Evolutionary conservation across 805 yeast genomes (phyloP).

Genomic region (Zygotorulaspora chibaensis): DNA sequence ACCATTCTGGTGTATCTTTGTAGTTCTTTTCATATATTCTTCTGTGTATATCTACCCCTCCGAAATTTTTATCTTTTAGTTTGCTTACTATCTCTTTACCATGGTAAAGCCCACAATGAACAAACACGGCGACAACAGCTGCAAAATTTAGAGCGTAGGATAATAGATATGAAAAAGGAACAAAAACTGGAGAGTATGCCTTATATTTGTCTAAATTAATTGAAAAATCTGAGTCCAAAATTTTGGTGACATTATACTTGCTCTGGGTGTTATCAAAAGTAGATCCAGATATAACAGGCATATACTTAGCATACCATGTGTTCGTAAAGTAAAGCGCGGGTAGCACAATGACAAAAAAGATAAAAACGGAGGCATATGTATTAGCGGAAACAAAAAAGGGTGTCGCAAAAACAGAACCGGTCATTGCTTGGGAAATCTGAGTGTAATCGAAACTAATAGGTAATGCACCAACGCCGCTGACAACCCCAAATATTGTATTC

Average conservation of each 20-base stretch:
- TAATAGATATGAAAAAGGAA: conserved; percentile 54
- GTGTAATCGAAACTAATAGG: conserved; percentile 59
- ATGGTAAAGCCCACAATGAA: conserved; percentile 55
- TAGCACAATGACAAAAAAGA: conserved; percentile 47
- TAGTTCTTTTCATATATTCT: conserved; percentile 50
- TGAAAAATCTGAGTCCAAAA: conserved; percentile 41
- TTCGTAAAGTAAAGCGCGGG: conserved; percentile 52
- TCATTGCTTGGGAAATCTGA: conserved; percentile 45
- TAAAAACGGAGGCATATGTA: conserved; percentile 44
- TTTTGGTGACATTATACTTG: conserved; percentile 44
- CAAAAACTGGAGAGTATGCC: conserved; percentile 53
- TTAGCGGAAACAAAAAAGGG: conserved; percentile 41
- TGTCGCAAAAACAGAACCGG: conserved; percentile 58
- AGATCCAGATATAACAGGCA: conserved; percentile 52
- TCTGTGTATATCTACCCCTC: conserved; percentile 44
- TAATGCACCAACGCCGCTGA: conserved; percentile 49
- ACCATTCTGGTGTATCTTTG: conserved; percentile 71
- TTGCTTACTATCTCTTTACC: conserved; percentile 49
- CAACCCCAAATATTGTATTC: conserved; percentile 60
- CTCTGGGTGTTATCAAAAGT: conserved; percentile 48
- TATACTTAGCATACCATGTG: conserved; percentile 53
- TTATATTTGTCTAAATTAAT: conserved; percentile 45
- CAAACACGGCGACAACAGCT: conserved; percentile 55
- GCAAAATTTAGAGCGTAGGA: conserved; percentile 59
- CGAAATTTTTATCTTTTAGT: conserved; percentile 39